Evolutionary conservation across 257 asterid genomes (phyloP).

Genomic region (Solanum acaule): DNA sequence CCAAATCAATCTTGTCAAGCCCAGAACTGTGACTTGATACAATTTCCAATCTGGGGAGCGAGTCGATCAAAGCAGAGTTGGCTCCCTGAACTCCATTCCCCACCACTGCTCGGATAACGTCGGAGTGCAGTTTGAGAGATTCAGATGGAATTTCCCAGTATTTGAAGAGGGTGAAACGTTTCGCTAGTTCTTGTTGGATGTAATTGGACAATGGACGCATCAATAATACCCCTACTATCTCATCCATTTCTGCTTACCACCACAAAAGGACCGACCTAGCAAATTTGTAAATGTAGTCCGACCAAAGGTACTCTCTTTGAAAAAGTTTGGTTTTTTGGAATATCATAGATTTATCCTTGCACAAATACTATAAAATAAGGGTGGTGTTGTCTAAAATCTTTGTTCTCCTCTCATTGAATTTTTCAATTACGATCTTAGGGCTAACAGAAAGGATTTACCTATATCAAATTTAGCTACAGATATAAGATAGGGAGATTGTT

Average conservation of each 20-base stretch:
- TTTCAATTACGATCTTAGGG: too few species aligned
- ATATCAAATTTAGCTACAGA: neutral
- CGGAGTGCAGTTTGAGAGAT: conserved; percentile 19
- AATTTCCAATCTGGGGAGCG: conserved; percentile 42
- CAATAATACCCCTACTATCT: conserved; percentile 35
- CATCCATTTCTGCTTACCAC: conserved; percentile 18
- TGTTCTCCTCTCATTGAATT: neutral
- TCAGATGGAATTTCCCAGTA: conserved; percentile 35
- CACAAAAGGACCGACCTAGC: neutral
- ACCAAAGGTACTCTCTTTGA: neutral
- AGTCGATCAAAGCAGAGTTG: conserved; percentile 37
- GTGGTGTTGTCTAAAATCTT: neutral
- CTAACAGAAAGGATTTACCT: neutral
- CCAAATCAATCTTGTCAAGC: conserved; percentile 46
- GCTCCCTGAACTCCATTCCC: conserved; percentile 41
- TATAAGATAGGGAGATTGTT: neutral
- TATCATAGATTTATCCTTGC: too few species aligned
- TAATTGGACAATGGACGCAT: conserved; percentile 42
- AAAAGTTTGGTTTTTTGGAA: neutral
- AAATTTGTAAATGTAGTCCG: neutral
- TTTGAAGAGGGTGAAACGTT: conserved; percentile 37
- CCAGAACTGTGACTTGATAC: conserved; percentile 53
- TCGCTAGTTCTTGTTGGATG: conserved; percentile 32
- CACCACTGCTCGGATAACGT: conserved; percentile 35
- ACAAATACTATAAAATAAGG: neutral